Evolutionary conservation across 371 early-diverging fungal species (phyloP), one percentile per base, ranked within the genome.

Genomic region (Vairimorpha necatrix): DNA sequence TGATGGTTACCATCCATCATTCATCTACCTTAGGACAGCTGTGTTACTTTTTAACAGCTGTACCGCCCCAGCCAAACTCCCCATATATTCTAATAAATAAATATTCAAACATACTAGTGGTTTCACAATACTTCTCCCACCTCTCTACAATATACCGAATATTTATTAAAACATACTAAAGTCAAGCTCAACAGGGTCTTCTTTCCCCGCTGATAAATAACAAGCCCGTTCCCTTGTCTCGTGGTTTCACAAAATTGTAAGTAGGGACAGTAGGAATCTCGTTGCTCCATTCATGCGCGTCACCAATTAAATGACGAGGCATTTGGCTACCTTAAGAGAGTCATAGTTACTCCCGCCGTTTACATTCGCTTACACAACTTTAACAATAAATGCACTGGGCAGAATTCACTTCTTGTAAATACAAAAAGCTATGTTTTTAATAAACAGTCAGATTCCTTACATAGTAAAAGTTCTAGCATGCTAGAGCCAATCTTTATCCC

Each of bases 391-490:
- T 86, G 87, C 87, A 88, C 88, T 87, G 88, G 87, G 88, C 87
- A 87, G 87, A 87, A 88, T 87, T 88, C 87, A 88, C 87, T 87
- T 87, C 87, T 88, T 84, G 86, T 87, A 87, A 86, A 87, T 84
- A 86, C 87, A 85, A 87, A 88, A 88, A 87, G 87, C 88, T 87
- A 87, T 88, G 88, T 89, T 87, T 88, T 88, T 86, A 88, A 87
- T 88, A 88, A 87, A 88, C 89, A 87, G 87, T 87, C 87, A 87
- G 88, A 88, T 88, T 88, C 86, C 88, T 87, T 86, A 86, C 84
- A 87, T 87, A 26, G 18, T 32, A 24, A 75, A 76, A 69, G 69
- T 75, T 69, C 75, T 69, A 69, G 75, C 69, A 34, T 53, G 69
- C 75, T 47, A 69, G 69, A 69, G 69, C 69, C 75, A 69, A 69